Evolutionary conservation across 2,329 filamentous ascomycete species (phyloP).

Genomic region (Neofusicoccum sp.): DNA sequence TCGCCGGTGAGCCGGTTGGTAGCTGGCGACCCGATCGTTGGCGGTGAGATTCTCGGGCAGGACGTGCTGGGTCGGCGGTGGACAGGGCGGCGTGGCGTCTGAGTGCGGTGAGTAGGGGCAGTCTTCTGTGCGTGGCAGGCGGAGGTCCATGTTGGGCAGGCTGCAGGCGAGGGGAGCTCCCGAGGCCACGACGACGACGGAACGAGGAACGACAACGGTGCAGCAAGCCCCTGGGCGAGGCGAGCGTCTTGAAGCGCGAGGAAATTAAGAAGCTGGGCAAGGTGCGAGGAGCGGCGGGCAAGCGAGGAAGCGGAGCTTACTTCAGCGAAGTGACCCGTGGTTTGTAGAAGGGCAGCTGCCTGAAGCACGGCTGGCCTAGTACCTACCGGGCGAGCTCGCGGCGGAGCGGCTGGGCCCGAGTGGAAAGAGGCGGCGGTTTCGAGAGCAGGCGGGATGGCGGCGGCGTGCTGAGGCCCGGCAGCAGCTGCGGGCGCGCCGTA

Average conservation of each 20-base stretch:
- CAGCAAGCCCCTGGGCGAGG: slow-evolving; percentile 12
- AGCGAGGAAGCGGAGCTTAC: slow-evolving; percentile 16
- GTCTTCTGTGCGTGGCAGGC: slow-evolving; percentile 14
- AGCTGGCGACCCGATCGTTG: slow-evolving; percentile 9
- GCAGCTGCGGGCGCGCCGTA: background rate
- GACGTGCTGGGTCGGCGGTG: background rate
- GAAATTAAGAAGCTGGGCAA: slow-evolving; percentile 12
- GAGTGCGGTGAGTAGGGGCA: slow-evolving; percentile 13
- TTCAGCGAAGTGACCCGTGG: slow-evolving; percentile 3
- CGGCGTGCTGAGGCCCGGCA: background rate
- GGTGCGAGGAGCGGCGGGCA: background rate
- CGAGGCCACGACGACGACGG: slow-evolving; percentile 14
- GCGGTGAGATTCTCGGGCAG: slow-evolving; percentile 5
- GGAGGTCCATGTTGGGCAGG: slow-evolving; percentile 15
- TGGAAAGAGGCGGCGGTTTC: slow-evolving; percentile 1
- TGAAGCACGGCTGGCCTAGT: slow-evolving; percentile 11
- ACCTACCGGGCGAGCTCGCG: slow-evolving; percentile 8
- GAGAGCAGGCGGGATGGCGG: background rate
- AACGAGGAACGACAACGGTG: slow-evolving; percentile 4
- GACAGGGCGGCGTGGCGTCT: slow-evolving; percentile 7
- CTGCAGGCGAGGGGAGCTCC: slow-evolving; percentile 4
- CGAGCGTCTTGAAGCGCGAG: background rate
- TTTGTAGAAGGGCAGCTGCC: background rate
- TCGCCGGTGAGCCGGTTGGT: background rate
- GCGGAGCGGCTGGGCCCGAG: slow-evolving; percentile 15